Base-by-base conservation (phyloP, 2,329 filamentous ascomycete genomes). In the Chaetomiaceae sp. region DNA sequence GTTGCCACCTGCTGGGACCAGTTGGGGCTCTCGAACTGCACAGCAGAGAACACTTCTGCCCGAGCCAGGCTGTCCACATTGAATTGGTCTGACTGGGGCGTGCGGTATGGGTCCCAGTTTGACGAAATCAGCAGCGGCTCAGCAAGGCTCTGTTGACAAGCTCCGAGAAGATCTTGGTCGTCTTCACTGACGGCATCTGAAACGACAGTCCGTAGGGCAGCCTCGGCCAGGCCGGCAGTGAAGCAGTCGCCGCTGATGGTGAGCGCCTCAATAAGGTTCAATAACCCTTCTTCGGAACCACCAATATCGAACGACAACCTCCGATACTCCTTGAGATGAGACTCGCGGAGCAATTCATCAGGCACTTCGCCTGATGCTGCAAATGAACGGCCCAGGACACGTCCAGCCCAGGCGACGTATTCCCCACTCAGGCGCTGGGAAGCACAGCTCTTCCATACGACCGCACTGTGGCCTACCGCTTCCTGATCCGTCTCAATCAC, bases 351-450 rank as follows among this genome's bases (percentile, higher is more conserved):
- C 40, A 87, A 72, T 43, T 79, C 79, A 31, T 73, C 65, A 14
- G 82, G 79, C 5, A 89, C 76, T 48, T 81, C 74, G 2, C 90
- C 90, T 23, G 83, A 87, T 14, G 87, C 79, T 34, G 86, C 83
- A 68, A 91, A 97, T 0, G 89, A 85, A 63, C 89, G 81, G 7
- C 95, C 93, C 39, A 97, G 74, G 2, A 91, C 86, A 55, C 85
- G 80, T 3, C 88, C 91, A 39, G 88, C 87, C 95, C 95, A 99
- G 1, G 87, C 72, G 1, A 89, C 72, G 64, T 93, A 96, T 14
- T 82, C 78, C 21, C 79, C 71, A 50, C 83, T 86, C 14, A 85
- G 73, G 2, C 78, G 71, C 33, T 77, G 73, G n/a, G 79, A 75
- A 51, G 79, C 76, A 58, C 89, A 87, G 37, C 87, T 90, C 63